Evolutionary conservation across 2,329 filamentous ascomycete species (phyloP).

Genomic region (Ceratocystis harringtonii): DNA sequence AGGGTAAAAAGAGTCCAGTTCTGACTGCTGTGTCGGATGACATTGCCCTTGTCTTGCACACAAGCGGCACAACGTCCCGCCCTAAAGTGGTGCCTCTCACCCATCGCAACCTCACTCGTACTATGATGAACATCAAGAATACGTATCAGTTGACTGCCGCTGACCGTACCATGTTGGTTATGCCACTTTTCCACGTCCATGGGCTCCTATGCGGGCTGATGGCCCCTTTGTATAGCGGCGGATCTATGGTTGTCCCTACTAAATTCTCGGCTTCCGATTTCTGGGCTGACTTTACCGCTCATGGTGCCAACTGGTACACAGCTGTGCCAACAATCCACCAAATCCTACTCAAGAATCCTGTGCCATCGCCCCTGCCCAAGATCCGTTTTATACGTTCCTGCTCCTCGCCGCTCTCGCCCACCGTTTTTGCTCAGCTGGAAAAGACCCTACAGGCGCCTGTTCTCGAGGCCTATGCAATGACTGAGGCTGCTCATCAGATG

Average conservation of each 20-base stretch:
- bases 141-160: constrained; percentile 57
- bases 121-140: constrained; percentile 67
- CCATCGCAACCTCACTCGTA: constrained; percentile 64
- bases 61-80: constrained; percentile 68
- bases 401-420: constrained; percentile 60
- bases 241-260: constrained; percentile 62
- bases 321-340: constrained; percentile 89
- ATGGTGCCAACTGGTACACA: constrained; percentile 81
- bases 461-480: constrained; percentile 85
- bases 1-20: constrained; percentile 29
- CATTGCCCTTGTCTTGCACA: constrained; percentile 68
- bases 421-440: constrained; percentile 66
- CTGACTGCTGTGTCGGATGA: constrained; percentile 53
- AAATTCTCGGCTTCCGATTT: constrained; percentile 74
- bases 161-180: constrained; percentile 73
- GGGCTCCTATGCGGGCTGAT: constrained; percentile 74
- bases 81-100: constrained; percentile 76
- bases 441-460: constrained; percentile 63
- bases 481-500: constrained; percentile 77
- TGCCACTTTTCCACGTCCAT: constrained; percentile 84
- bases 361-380: constrained; percentile 49
- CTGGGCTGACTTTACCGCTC: constrained; percentile 59
- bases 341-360: constrained; percentile 61
- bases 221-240: constrained; percentile 58
- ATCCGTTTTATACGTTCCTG: constrained; percentile 84